A percentile compares a stretch with the other conserved stretches of the same genome.
Conservation (phyloP, 2,329 filamentous ascomycete genomes). For the Hypoxylon sp. region DNA sequence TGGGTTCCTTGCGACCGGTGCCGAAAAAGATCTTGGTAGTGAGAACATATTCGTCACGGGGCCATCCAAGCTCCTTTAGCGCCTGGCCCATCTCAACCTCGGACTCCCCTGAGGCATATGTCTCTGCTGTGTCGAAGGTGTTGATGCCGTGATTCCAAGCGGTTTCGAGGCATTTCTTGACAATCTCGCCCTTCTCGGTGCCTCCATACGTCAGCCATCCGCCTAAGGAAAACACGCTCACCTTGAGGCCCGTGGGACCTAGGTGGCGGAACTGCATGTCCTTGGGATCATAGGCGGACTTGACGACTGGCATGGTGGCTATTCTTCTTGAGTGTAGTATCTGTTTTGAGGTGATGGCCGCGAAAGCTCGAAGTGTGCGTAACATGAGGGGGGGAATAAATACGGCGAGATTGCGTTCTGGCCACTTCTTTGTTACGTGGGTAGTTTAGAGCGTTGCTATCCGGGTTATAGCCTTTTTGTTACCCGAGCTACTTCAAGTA, state of each 20-base stretch:
- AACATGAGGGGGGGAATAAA: conserved; percentile 36
- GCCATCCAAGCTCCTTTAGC: conserved; percentile 67
- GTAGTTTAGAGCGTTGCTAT: not conserved
- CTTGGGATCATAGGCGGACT: conserved; percentile 50
- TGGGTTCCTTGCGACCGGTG: conserved; percentile 70
- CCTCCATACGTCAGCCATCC: conserved; percentile 54
- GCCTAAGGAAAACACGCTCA: conserved; percentile 60
- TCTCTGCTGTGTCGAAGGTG: conserved; percentile 69
- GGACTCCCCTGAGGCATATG: conserved; percentile 63
- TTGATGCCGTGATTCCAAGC: conserved; percentile 68
- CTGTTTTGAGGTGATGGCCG: conserved; percentile 25
- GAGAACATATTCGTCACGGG: conserved; percentile 68
- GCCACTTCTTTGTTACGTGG: not conserved
- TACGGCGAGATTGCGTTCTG: conserved; percentile 2
- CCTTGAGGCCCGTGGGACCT: conserved; percentile 60
- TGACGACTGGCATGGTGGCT: conserved; percentile 48
- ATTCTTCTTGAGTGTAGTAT: conserved; percentile 32
- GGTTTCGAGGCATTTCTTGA: conserved; percentile 61
- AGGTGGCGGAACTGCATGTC: conserved; percentile 62
- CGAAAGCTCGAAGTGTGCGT: conserved; percentile 20
- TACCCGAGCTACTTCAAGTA: not conserved
- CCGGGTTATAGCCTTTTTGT: not conserved
- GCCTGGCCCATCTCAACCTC: conserved; percentile 67
- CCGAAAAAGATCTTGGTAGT: conserved; percentile 67
- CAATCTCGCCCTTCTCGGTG: conserved; percentile 56